Base-by-base conservation (phyloP, 2,329 filamentous ascomycete species). In the Scytalidium sp. region DNA sequence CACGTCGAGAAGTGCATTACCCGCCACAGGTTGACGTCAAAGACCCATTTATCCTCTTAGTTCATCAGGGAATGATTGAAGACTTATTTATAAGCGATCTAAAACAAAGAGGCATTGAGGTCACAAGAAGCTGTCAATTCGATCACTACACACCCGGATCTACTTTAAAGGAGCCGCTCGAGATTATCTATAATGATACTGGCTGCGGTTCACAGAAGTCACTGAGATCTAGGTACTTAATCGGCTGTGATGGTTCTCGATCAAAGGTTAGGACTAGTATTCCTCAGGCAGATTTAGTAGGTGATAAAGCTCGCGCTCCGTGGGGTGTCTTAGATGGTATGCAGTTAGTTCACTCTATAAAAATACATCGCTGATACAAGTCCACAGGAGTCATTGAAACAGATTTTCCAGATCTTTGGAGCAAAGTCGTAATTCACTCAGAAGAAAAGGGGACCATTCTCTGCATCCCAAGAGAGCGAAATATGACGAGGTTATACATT, bases 401-500 rank as follows among this genome's bases (percentile, higher is more conserved):
- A 22, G 52, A 62, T 47, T 85, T 85, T 52, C 82, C 83, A 0
- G 83, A 88, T 57, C 78, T 86, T 32, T 76, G 84, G 51, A 78
- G 78, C 56, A 78, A 81, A 50, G 70, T 70, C 11, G 72, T 80
- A 1, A 75, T 85, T 27, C 76, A 80, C 55, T 81, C 80, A 0
- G 67, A 70, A 2, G 53, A 48, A 3, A 69, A 72, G 2, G 82
- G 83, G 1, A 83, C 75, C 19, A 68, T 86, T 36, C 72, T 86
- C 49, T 75, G 84, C 46, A 84, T 87, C 41, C 84, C 84, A 1
- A 72, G 82, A 11, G 82, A 85, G 63, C 76, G 79, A 48, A 69
- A 69, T 21, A 65, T 86, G 54, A 79, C 78, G 1, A 76, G 84
- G 17, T 80, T 87, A 61, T 87, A 85, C 64, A 83, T 85, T 50